Evolutionary conservation across 2,329 filamentous ascomycete species (phyloP), one percentile per base, ranked within the genome.

Genomic region (Chaetomium olivaceum): DNA sequence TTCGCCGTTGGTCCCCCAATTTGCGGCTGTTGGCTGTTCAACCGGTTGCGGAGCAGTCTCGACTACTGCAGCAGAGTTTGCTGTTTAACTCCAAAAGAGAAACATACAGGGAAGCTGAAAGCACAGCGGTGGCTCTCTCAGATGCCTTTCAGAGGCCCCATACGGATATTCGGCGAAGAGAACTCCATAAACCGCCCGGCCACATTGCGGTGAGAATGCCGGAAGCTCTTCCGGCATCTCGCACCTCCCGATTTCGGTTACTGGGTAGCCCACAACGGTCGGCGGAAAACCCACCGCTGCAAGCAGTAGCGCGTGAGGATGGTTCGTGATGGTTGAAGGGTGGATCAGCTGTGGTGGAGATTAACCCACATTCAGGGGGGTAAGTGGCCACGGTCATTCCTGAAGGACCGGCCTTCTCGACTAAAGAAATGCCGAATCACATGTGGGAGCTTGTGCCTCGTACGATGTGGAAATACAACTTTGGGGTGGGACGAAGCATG

Each of bases 201-300:
- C n/a, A 25, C 33, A 21, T 9, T 54, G 50, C 48, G 58, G 5
- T 43, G 12, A 54, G 23, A 8, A 3, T 14, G n/a, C 48, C 58
- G 29, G 58, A 21, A 52, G 21, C 33, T 23, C 21, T 12, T 5
- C 16, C 59, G 25, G 59, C 33, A 43, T 23, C 16, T 7, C 14
- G 23, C 48, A 43, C 59, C 50, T 61, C 50, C 50, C 50, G 33
- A 25, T 21, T 55, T 23, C 16, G 50, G 59, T 4, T 55, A 61
- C 59, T 16, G 31, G 21, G 33, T 23, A 55, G 21, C 50, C 59
- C 31, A 36, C 23, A 46, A 55, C 50, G 36, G 51, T 55, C 19
- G 36, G n/a, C 8, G 11, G 27, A 61, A 51, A 61, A 51, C 46
- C n/a, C 43, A 12, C 16, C 29, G 46, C 23, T 21, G 19, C 4